phyloP scores from a whole-genome alignment of 306 rosid genomes.

The peach (Prunus persica) region DNA sequence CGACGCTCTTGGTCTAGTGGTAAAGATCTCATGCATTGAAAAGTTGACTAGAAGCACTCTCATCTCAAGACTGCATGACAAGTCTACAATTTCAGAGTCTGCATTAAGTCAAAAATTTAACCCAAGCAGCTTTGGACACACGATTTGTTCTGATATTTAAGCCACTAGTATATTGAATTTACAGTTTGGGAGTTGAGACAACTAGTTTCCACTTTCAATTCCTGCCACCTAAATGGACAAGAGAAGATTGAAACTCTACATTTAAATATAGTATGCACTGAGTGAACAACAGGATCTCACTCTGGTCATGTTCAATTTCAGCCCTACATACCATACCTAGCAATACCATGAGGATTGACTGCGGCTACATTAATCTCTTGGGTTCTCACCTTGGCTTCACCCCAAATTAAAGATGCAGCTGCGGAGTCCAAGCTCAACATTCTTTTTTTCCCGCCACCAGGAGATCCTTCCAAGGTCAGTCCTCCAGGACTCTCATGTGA shows the following conservation, averaged over 20 bases:
- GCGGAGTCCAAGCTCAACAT: slow-evolving; percentile 56
- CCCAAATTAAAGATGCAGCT: slow-evolving; percentile 69
- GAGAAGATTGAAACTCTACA: slow-evolving; percentile 23
- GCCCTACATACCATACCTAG: slow-evolving; percentile 68
- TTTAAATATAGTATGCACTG: slow-evolving; percentile 20
- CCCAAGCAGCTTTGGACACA: slow-evolving; percentile 4
- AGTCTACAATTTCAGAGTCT: no score
- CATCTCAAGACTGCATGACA: no score
- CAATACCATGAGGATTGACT: slow-evolving; percentile 52
- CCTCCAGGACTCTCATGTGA: slow-evolving; percentile 86
- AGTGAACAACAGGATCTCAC: slow-evolving; percentile 29
- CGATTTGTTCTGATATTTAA: slow-evolving; percentile 30
- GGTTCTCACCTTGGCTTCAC: slow-evolving; percentile 68
- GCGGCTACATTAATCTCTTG: slow-evolving; percentile 62
- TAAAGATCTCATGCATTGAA: no score
- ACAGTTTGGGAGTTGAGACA: slow-evolving; percentile 46
- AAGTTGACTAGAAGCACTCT: no score
- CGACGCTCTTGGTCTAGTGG: no score
- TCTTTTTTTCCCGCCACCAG: slow-evolving; percentile 53
- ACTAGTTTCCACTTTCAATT: slow-evolving; percentile 34
- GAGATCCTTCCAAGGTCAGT: slow-evolving; percentile 68
- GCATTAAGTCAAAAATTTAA: no score
- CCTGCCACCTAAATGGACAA: slow-evolving; percentile 36
- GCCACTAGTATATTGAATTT: slow-evolving; percentile 38
- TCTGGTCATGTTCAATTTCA: slow-evolving; percentile 23